A percentile compares a stretch with the other conserved stretches of the same genome.
Evolutionary conservation across 1,139 yeast genomes (phyloP).

Genomic region (Debaryomyces sp.): DNA sequence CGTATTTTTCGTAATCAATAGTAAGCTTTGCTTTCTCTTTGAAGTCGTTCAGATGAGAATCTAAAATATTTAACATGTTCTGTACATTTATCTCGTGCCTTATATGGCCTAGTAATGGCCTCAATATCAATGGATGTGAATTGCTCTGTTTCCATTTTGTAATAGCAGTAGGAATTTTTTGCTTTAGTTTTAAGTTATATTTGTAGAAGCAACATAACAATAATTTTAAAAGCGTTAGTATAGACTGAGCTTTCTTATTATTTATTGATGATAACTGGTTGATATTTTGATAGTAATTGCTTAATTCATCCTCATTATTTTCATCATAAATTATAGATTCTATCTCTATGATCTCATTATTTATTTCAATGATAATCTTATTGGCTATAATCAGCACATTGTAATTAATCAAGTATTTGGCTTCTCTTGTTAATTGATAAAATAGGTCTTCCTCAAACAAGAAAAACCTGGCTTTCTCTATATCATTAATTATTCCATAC

Average conservation of each 20-base stretch:
- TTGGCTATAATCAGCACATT: slow-evolving; percentile 70
- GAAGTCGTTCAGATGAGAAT: slow-evolving; percentile 26
- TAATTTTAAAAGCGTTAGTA: slow-evolving; percentile 55
- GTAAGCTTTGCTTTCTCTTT: slow-evolving; percentile 21
- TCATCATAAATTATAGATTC: slow-evolving; percentile 60
- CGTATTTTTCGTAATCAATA: slow-evolving; percentile 26
- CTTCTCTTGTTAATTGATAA: slow-evolving; percentile 74
- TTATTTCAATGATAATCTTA: slow-evolving; percentile 66
- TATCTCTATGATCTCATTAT: slow-evolving; percentile 70
- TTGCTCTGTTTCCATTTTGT: slow-evolving; percentile 55
- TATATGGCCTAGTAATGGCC: slow-evolving; percentile 72
- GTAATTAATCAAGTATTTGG: slow-evolving; percentile 68
- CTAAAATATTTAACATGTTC: slow-evolving; percentile 45
- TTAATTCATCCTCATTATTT: slow-evolving; percentile 40
- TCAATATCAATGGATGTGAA: slow-evolving; percentile 53
- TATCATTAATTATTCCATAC: slow-evolving; percentile 51
- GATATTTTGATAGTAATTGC: slow-evolving; percentile 32
- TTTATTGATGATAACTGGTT: slow-evolving; percentile 34
- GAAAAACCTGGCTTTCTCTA: slow-evolving; percentile 64
- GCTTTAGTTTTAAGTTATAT: slow-evolving; percentile 50
- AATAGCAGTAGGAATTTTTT: slow-evolving; percentile 49
- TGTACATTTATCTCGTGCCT: slow-evolving; percentile 59
- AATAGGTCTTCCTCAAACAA: slow-evolving; percentile 86
- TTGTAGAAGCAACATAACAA: slow-evolving; percentile 64
- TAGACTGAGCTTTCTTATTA: slow-evolving; percentile 53